These are phyloP conservation scores for Erodium moschatum DNA, from an alignment of 441 rosid species.

Conservation along the genomic window DNA sequence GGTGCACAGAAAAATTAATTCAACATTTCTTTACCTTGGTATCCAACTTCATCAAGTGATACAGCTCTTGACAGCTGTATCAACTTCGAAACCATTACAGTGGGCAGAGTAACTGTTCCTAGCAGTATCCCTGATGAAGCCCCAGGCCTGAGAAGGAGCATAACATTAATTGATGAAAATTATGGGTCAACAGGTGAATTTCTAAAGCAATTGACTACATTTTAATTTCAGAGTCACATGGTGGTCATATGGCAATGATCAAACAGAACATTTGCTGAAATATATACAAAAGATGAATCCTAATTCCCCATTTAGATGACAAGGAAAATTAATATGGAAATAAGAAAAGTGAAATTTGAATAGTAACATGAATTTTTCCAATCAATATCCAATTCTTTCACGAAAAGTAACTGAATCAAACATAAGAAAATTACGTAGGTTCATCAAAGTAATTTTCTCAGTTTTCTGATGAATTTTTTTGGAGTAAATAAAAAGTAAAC, in stretches of 20 bases:
- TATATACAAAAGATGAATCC: neutral
- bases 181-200: neutral
- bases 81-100: slow-evolving; percentile 64
- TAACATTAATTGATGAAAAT: neutral
- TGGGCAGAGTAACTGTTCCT: slow-evolving; percentile 73
- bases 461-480: neutral
- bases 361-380: neutral
- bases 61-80: slow-evolving; percentile 64
- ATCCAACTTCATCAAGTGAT: slow-evolving; percentile 37
- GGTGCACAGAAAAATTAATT: neutral
- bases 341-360: neutral
- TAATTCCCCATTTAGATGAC: neutral
- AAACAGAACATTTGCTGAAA: neutral
- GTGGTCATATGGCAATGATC: neutral
- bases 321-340: slow-evolving; percentile 4
- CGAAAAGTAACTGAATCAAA: too few relatives aligned
- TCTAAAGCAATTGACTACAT: neutral
- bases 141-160: slow-evolving; percentile 46
- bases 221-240: neutral
- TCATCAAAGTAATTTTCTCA: neutral
- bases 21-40: slow-evolving; percentile 36
- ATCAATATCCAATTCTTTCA: neutral
- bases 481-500: neutral
- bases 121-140: slow-evolving; percentile 84
- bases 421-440: neutral